Percentiles rank a stretch among this genome's conserved stretches.
Conservation (phyloP, 148 eudicot genomes). For the Nepenthes mirabilis region DNA sequence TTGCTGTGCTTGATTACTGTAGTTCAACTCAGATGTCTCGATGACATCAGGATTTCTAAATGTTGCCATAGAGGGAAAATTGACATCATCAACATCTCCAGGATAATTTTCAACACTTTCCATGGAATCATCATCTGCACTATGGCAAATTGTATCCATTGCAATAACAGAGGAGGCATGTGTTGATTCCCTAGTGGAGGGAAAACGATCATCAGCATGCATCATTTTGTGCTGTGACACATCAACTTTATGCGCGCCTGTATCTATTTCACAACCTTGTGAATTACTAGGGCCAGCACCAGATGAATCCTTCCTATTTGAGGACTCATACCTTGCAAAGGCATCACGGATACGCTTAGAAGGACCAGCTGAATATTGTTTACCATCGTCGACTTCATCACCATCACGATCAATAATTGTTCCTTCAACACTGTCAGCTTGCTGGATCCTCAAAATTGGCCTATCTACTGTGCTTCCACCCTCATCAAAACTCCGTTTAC, state of each 20-base stretch:
- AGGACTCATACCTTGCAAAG: constrained; percentile 46
- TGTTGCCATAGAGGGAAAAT: constrained; percentile 41
- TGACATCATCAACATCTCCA: constrained; percentile 63
- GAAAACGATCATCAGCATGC: constrained; percentile 38
- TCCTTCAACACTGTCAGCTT: constrained; percentile 91
- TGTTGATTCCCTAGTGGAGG: constrained; percentile 60
- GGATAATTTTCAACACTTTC: constrained; percentile 97
- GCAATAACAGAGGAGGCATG: constrained; percentile 94
- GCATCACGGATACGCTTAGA: constrained; percentile 67
- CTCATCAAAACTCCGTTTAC: constrained; percentile 83
- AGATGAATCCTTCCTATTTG: constrained; percentile 49
- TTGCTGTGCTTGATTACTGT: constrained; percentile 84
- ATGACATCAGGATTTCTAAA: constrained; percentile 45
- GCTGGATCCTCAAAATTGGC: constrained; percentile 53
- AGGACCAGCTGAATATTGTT: constrained; percentile 75
- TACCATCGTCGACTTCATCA: constrained; percentile 83
- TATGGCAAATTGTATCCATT: constrained; percentile 69
- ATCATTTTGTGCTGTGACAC: constrained; percentile 21
- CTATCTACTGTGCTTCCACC: constrained; percentile 94
- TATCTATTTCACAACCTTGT: constrained; percentile 48
- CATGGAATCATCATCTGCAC: constrained; percentile 81
- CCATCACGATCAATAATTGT: constrained; percentile 94
- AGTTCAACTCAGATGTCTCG: constrained; percentile 81
- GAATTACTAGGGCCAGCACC: constrained; percentile 96
- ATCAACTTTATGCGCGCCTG: constrained; percentile 42